These are phyloP conservation scores for Scheffersomyces segobiensis DNA, from an alignment of 1,139 yeast species.

Conservation along the genomic window DNA sequence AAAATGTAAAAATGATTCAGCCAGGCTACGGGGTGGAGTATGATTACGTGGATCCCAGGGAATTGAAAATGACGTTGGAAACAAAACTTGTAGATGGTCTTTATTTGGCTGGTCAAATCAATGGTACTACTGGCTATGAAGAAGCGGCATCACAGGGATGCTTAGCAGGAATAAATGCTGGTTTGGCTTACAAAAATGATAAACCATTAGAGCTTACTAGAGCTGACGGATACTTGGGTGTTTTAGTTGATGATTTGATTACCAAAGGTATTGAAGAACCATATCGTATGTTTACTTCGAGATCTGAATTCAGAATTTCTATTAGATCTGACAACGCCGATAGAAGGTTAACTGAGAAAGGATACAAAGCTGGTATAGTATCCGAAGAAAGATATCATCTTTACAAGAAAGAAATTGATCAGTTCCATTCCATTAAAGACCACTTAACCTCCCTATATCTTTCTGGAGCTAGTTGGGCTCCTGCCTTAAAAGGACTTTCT, in stretches of 20 bases:
- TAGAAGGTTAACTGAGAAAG: slow-evolving; percentile 70
- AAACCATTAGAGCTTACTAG: slow-evolving; percentile 61
- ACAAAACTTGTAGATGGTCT: slow-evolving; percentile 79
- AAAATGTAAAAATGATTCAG: slow-evolving; percentile 80
- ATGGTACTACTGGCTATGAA: slow-evolving; percentile 98
- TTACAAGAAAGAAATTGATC: slow-evolving; percentile 45
- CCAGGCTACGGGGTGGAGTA: slow-evolving; percentile 99
- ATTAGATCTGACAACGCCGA: slow-evolving; percentile 96
- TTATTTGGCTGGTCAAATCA: slow-evolving; percentile 93
- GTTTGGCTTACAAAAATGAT: slow-evolving; percentile 43
- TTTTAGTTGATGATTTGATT: slow-evolving; percentile 86
- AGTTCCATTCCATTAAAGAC: slow-evolving; percentile 45
- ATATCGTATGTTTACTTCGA: slow-evolving; percentile 94
- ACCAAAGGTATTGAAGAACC: slow-evolving; percentile 98
- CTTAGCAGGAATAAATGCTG: slow-evolving; percentile 94
- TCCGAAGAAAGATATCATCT: slow-evolving; percentile 56
- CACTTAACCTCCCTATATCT: slow-evolving; percentile 47
- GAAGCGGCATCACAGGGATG: slow-evolving; percentile 98
- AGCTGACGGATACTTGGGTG: slow-evolving; percentile 89
- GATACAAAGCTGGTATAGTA: slow-evolving; percentile 68
- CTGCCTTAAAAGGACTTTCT: slow-evolving; percentile 50
- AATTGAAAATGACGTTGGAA: slow-evolving; percentile 73
- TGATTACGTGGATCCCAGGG: slow-evolving; percentile 94
- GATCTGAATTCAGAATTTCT: slow-evolving; percentile 89
- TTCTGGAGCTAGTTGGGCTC: slow-evolving; percentile 67